Evolutionary conservation across 805 yeast genomes (phyloP), one percentile per base, ranked within the genome.

Genomic region (Starmerella tilneyi): DNA sequence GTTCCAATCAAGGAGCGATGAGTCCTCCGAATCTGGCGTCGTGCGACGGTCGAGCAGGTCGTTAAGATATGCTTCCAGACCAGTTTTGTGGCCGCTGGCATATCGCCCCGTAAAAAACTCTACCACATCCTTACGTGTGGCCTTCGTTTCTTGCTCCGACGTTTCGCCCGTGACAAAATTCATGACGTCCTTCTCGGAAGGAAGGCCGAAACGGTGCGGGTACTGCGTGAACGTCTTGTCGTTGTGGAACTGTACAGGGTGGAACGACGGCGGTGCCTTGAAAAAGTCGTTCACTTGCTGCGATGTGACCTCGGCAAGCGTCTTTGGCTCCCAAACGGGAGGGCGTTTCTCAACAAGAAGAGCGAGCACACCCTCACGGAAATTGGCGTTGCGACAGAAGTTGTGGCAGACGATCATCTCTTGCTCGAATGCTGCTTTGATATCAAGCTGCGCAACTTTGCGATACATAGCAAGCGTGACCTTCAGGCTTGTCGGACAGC

Each of bases 381-480:
- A 81, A 59, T 81, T 86, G 20, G 76, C 71, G 45, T 71, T 68
- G 19, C 64, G 60, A 73, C 79, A 73, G 73, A 86, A 74, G 63
- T 84, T 78, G 46, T 84, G 74, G 23, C 96, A 95, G 19, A 86
- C 65, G 47, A 70, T 68, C 61, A 83, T 70, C 63, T 92, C 97
- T 55, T 75, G 73, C 53, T 74, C 75, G 47, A 92, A 66, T 29
- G 89, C 82, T 40, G 76, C 67, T 44, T 72, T 71, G 55, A 85
- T 76, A 49, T 79, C 71, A 48, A 76, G 69, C 29, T 66, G 58
- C 19, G 72, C 60, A 43, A 85, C 84, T 48, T 72, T 68, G 56
- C 80, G 75, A 61, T 86, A 67, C 50, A 84, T 69, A 47, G 77
- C 80, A 52, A 78, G 71, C 2, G 84, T 77, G 32, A 86, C 77